Base-by-base conservation (phyloP, 192 early-diverging fungal genomes). In the Coemansia sp. region DNA sequence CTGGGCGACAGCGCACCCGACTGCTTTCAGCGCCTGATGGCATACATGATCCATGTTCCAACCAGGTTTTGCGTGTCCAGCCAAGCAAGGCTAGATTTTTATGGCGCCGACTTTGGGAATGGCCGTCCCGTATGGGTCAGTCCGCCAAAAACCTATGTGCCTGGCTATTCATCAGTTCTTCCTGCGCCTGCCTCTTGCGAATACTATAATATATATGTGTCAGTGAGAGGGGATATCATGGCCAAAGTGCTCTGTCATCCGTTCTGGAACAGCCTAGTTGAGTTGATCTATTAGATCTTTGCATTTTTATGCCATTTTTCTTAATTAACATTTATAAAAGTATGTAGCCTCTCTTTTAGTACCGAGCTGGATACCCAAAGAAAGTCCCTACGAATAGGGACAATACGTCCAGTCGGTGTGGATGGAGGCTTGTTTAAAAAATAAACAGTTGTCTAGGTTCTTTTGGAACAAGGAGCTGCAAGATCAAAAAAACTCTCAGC, bases 321-420 rank as follows among this genome's bases (percentile, higher is more conserved):
- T 18, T 45, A 45, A 18, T 12, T 18, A 15, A 45, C 9, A 43
- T 48, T 45, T 45, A 10, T 18, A 4, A 48, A 48, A 21, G 4
- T 25, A 64, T 75, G 73, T 75, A 7, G 60, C 73, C 63, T 39
- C 58, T 13, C 60, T 23, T 52, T 61, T 62, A 75, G 73, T 75
- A 62, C 73, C 73, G 69, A 66, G 29, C 53, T 40, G 67, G 52
- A 43, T 35, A 75, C 39, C 15, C 21, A 53, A 29, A 34, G 34
- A 53, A 13, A 2, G 9, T 13, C 8, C 37, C 37, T 7, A 18
- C 35, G 10, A 40, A 25, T 0, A 39, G 40, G 30, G 52, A 13
- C 45, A 28, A 51, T 10, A 58, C 40, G 18, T 39, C 58, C 67
- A 59, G 56, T 64, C 68, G 74, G 61, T 63, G 74, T 76, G 74